Evolutionary conservation across 371 early-diverging fungal genomes (phyloP), one percentile per base, ranked within the genome.

Genomic region (Mortierella sp.): DNA sequence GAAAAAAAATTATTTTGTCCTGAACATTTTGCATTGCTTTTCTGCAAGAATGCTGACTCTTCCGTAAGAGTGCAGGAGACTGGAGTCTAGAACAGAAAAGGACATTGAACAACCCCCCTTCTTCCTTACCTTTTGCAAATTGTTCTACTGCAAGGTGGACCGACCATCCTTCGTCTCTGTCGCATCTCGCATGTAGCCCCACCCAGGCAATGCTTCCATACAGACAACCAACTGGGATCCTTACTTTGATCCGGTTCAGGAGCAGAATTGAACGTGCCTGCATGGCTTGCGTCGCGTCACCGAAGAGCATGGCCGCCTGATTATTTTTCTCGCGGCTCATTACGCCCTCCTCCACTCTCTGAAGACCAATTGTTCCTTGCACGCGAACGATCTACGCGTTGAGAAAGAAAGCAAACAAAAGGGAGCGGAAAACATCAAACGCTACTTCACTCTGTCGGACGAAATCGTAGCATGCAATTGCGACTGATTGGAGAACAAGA

Each of bases 1-100:
- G 19, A 61, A 34, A 37, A 19, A 40, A 67, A 34, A 67, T 6
- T 40, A 40, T 6, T 40, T 40, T 40, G 43, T 40, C 4, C 50
- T 16, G 50, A 50, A 46, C 46, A 46, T 46, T 6, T 46, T 46
- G 46, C 46, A 46, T 46, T 6, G 6, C 13, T 46, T 8, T 13
- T 46, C 46, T 46, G 46, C 44, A 13, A 48, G 48, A 48, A 48
- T 48, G 48, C 50, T 13, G 50, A 50, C 50, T 50, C 50, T 14
- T 50, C 13, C 13, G 50, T 14, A 50, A 3, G 50, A 50, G 16
- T 16, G 50, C 50, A 50, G 16, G 50, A 50, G 3, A 14, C 50
- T 50, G 50, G 61, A 61, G 61, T 61, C 61, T 61, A 61, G 61
- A 61, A 61, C 61, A 61, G 61, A 61, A 61, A 61, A 61, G 61